These are phyloP conservation scores for Chaetomidium leptoderma DNA, from an alignment of 495 filamentous ascomycete genomes.

Conservation along the genomic window DNA sequence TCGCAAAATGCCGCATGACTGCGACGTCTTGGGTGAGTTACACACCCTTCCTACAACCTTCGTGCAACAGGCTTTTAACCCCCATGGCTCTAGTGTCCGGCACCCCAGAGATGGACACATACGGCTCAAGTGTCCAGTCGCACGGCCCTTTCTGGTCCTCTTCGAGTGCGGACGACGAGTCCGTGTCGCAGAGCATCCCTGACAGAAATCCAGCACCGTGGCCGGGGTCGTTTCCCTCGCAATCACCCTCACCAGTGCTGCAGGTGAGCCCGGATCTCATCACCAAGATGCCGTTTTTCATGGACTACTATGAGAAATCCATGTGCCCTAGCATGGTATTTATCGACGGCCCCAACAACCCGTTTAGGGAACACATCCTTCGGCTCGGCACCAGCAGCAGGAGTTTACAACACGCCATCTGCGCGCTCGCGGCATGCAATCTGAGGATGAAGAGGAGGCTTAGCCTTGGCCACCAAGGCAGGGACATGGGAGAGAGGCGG, in stretches of 20 bases:
- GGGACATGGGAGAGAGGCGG: constrained; percentile 35
- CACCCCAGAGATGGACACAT: constrained; percentile 45
- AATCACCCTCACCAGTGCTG: constrained; percentile 28
- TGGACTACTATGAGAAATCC: constrained; percentile 79
- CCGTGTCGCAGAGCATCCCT: constrained; percentile 31
- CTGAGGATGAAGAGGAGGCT: constrained; percentile 58
- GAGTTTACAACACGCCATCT: constrained; percentile 86
- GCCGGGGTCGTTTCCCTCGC: constrained; percentile 27
- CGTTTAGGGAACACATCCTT: constrained; percentile 80
- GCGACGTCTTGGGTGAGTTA: constrained; percentile 44
- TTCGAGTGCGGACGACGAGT: constrained; percentile 41
- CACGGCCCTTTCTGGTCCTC: constrained; percentile 42
- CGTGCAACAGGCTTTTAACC: constrained; percentile 9
- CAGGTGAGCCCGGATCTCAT: constrained; percentile 51
- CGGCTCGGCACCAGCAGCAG: constrained; percentile 71
- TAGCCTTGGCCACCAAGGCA: constrained; percentile 48
- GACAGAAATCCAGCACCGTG: constrained; percentile 26
- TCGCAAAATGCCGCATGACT: constrained; percentile 44
- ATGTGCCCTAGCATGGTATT: constrained; percentile 89
- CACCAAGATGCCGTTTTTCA: constrained; percentile 56
- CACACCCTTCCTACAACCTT: background rate
- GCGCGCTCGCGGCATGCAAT: constrained; percentile 83
- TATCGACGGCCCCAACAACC: constrained; percentile 79
- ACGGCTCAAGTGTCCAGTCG: constrained; percentile 44
- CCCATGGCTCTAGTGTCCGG: constrained; percentile 27